Evolutionary conservation across 306 rosid genomes (phyloP).

Genomic region (Lathyrus tuberosus): DNA sequence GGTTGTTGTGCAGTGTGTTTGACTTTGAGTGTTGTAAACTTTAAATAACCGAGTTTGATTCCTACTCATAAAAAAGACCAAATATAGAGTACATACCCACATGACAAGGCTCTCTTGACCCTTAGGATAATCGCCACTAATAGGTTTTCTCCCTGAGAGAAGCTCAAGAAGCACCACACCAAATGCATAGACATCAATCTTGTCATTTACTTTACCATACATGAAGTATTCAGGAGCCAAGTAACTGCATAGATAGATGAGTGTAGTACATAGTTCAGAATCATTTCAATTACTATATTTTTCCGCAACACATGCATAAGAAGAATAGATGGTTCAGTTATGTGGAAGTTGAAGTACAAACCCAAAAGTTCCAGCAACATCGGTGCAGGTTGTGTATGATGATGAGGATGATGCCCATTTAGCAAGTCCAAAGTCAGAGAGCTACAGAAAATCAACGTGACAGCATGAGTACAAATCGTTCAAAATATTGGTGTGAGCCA

Average conservation of each 20-base stretch:
- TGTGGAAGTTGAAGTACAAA: slow-evolving; percentile 42
- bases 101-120: slow-evolving; percentile 95
- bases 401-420: slow-evolving; percentile 78
- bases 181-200: slow-evolving; percentile 87
- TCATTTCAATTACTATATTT: slow-evolving; percentile 19
- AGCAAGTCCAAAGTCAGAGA: slow-evolving; percentile 99
- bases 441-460: slow-evolving; percentile 52
- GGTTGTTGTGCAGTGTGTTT: not conserved
- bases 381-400: slow-evolving; percentile 80
- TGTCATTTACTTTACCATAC: slow-evolving; percentile 90
- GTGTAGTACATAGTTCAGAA: slow-evolving; percentile 30
- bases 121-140: slow-evolving; percentile 70
- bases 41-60: not conserved
- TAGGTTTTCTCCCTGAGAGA: slow-evolving; percentile 90
- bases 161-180: slow-evolving; percentile 98
- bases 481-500: not conserved
- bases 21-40: not conserved
- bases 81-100: slow-evolving; percentile 74
- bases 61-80: not conserved
- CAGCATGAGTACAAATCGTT: slow-evolving; percentile 6
- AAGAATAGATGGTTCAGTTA: not conserved
- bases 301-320: not conserved
- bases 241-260: slow-evolving; percentile 63
- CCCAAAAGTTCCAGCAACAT: slow-evolving; percentile 99
- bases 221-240: slow-evolving; percentile 98